A percentile compares a stretch with the other conserved stretches of the same genome.
These are phyloP conservation scores for Talaromyces sp. DNA, from an alignment of 2,329 filamentous ascomycete species.

Conservation along the genomic window DNA sequence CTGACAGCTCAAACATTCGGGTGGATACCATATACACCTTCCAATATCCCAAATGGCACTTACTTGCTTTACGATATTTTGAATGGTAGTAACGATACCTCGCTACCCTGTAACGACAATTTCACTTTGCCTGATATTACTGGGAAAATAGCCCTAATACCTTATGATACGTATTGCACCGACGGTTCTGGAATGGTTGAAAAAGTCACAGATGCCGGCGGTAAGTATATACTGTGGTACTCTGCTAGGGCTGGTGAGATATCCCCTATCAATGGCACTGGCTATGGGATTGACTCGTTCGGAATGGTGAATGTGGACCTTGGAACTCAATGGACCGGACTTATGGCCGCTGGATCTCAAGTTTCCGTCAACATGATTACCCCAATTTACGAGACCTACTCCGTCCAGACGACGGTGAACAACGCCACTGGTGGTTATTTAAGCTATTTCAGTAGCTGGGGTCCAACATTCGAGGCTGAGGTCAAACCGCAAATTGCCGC, in stretches of 20 bases:
- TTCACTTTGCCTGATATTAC: slow-evolving; percentile 52
- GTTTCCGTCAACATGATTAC: slow-evolving; percentile 18
- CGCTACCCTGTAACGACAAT: slow-evolving; percentile 49
- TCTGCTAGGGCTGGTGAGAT: slow-evolving; percentile 39
- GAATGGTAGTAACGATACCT: slow-evolving; percentile 48
- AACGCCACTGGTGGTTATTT: slow-evolving; percentile 18
- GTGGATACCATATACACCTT: slow-evolving; percentile 34
- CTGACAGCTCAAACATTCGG: slow-evolving; percentile 22
- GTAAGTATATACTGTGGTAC: slow-evolving; percentile 58
- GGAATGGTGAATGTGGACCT: slow-evolving; percentile 18
- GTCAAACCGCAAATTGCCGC: slow-evolving; percentile 14
- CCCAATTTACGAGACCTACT: slow-evolving; percentile 9
- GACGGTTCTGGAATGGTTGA: slow-evolving; percentile 50
- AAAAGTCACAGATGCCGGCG: slow-evolving; percentile 52
- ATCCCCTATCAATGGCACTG: not conserved
- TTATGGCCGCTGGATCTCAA: slow-evolving; percentile 12
- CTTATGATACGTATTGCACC: slow-evolving; percentile 51
- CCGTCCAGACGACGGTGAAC: slow-evolving; percentile 17
- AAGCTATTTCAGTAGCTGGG: slow-evolving; percentile 20
- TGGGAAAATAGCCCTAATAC: slow-evolving; percentile 55
- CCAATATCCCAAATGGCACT: slow-evolving; percentile 33
- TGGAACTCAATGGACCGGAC: slow-evolving; percentile 16
- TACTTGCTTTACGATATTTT: slow-evolving; percentile 40
- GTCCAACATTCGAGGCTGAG: slow-evolving; percentile 16
- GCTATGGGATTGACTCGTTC: slow-evolving; percentile 8